These are phyloP conservation scores for Candida piceae DNA, from an alignment of 805 yeast genomes.

Conservation along the genomic window DNA sequence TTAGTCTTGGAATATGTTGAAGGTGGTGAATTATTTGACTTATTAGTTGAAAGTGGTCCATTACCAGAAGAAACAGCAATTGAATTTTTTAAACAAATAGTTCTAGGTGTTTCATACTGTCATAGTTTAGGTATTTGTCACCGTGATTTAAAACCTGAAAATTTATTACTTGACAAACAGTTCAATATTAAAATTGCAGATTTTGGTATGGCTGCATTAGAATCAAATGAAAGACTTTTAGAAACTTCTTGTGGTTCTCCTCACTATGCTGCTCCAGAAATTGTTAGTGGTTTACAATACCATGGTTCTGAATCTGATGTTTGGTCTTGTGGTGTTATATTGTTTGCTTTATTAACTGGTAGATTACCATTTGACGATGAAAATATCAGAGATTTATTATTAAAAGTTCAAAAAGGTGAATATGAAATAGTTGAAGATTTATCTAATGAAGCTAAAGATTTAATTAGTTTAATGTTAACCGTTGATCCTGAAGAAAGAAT, in stretches of 20 bases:
- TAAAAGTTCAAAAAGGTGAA: slow-evolving; percentile 88
- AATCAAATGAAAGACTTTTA: slow-evolving; percentile 67
- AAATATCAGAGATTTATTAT: slow-evolving; percentile 76
- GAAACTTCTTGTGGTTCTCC: slow-evolving; percentile 98
- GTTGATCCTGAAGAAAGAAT: slow-evolving; percentile 82
- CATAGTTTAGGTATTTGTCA: slow-evolving; percentile 71
- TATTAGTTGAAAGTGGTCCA: slow-evolving; percentile 82
- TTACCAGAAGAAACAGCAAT: slow-evolving; percentile 88
- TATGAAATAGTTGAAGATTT: slow-evolving; percentile 78
- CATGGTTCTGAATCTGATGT: slow-evolving; percentile 97
- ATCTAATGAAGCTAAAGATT: slow-evolving; percentile 80
- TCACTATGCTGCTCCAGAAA: slow-evolving; percentile 97
- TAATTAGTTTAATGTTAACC: slow-evolving; percentile 72
- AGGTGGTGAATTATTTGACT: slow-evolving; percentile 94
- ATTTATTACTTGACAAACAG: slow-evolving; percentile 71
- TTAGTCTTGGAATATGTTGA: slow-evolving; percentile 92
- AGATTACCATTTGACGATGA: slow-evolving; percentile 97
- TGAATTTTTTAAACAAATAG: slow-evolving; percentile 72
- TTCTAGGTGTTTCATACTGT: slow-evolving; percentile 59
- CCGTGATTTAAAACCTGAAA: slow-evolving; percentile 77
- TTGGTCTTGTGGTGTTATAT: slow-evolving; percentile 96
- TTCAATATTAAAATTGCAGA: slow-evolving; percentile 94
- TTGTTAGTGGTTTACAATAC: slow-evolving; percentile 89
- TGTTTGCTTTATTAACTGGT: slow-evolving; percentile 91
- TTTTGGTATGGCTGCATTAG: slow-evolving; percentile 98